Evolutionary conservation across 805 yeast species (phyloP).

Genomic region (Spathaspora arborariae): DNA sequence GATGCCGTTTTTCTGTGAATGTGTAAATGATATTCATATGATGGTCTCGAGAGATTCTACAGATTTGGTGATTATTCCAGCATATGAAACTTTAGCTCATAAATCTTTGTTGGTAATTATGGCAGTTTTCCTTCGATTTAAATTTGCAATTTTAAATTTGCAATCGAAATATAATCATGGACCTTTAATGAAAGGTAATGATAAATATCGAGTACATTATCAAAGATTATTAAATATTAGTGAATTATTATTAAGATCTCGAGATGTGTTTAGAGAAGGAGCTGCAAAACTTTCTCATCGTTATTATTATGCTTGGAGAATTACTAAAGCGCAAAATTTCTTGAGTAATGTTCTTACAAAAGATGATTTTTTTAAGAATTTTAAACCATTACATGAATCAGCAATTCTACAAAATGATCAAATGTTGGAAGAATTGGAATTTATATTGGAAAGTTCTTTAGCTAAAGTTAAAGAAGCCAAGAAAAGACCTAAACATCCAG

Average conservation of each 20-base stretch:
- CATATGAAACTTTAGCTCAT: conserved; percentile 24
- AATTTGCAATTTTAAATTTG: conserved; percentile 4
- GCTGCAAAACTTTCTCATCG: conserved; percentile 46
- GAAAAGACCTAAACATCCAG: neutral
- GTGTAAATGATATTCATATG: conserved; percentile 25
- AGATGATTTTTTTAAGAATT: conserved; percentile 16
- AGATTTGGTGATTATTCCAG: conserved; percentile 41
- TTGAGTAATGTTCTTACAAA: conserved; percentile 32
- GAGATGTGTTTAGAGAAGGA: conserved; percentile 14
- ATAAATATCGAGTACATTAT: conserved; percentile 7
- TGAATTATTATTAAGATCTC: conserved; percentile 10
- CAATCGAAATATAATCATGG: conserved; percentile 11
- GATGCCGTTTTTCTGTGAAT: conserved; percentile 26
- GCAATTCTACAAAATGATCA: conserved; percentile 9
- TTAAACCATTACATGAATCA: conserved; percentile 4
- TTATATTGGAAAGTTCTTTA: conserved; percentile 20
- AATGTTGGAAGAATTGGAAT: conserved; percentile 19
- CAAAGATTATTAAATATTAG: conserved; percentile 7
- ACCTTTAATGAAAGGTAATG: conserved; percentile 2
- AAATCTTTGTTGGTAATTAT: conserved; percentile 24
- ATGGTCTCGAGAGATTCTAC: conserved; percentile 39
- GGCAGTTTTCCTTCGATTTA: conserved; percentile 20
- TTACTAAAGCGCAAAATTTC: conserved; percentile 53
- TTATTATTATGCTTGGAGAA: conserved; percentile 67
- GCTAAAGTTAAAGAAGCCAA: conserved; percentile 11